phyloP scores from a whole-genome alignment of 495 filamentous ascomycete species.

The Tuber melanosporum region DNA sequence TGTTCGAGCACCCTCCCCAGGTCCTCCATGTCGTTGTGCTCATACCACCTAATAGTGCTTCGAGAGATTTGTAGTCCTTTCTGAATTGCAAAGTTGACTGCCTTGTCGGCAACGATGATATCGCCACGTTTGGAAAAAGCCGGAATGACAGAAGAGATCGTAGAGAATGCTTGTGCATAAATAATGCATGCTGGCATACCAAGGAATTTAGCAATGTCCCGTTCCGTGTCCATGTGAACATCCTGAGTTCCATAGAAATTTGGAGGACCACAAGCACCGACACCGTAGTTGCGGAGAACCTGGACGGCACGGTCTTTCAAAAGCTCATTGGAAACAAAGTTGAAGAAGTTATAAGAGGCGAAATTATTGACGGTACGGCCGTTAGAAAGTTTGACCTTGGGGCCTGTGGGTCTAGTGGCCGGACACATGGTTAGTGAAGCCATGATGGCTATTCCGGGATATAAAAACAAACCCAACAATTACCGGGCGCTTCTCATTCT shows the following conservation, averaged over 20 bases:
- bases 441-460: conserved; percentile 21
- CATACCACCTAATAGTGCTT: conserved; percentile 85
- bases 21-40: conserved; percentile 94
- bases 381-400: conserved; percentile 79
- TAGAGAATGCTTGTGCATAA: conserved; percentile 91
- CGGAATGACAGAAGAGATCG: conserved; percentile 88
- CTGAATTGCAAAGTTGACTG: conserved; percentile 87
- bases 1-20: conserved; percentile 77
- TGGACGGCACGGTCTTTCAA: conserved; percentile 92
- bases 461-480: conserved; percentile 64
- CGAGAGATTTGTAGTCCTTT: conserved; percentile 90
- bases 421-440: conserved; percentile 10
- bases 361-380: conserved; percentile 88
- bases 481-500: conserved; percentile 76
- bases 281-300: conserved; percentile 88
- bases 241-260: conserved; percentile 98
- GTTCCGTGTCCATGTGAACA: conserved; percentile 94
- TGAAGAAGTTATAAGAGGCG: conserved; percentile 92
- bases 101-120: conserved; percentile 95
- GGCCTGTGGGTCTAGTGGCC: conserved; percentile 66
- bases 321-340: conserved; percentile 82
- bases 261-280: conserved; percentile 91
- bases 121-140: conserved; percentile 95
- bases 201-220: conserved; percentile 82
- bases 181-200: conserved; percentile 83